These are phyloP conservation scores for Colletotrichum tamarilloi DNA, from an alignment of 2,329 filamentous ascomycete species.

Conservation along the genomic window DNA sequence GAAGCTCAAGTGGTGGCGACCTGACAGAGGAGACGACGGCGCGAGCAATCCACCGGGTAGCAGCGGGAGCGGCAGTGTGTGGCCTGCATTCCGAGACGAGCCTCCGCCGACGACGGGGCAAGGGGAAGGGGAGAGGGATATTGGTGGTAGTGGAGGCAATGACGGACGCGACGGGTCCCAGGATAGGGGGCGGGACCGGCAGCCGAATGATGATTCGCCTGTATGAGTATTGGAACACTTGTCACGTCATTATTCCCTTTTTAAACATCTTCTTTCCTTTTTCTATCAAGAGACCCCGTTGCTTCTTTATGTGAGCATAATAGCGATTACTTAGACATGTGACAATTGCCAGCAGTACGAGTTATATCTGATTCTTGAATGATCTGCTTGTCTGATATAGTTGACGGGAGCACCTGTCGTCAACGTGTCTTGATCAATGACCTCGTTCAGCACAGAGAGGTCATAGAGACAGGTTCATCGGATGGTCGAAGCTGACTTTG, in stretches of 20 bases:
- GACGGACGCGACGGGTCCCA: constrained; percentile 14
- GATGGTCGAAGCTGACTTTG: too few species aligned
- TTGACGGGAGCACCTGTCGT: neutral
- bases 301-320: neutral
- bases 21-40: constrained; percentile 31
- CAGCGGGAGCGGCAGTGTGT: constrained; percentile 25
- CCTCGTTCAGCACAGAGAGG: too few species aligned
- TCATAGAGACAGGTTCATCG: too few species aligned
- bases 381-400: neutral
- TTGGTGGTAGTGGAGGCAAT: constrained; percentile 5
- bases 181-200: constrained; percentile 14
- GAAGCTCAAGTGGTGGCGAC: constrained; percentile 66
- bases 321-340: neutral
- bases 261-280: constrained; percentile 20
- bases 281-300: neutral
- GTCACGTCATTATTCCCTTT: constrained; percentile 32
- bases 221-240: constrained; percentile 43
- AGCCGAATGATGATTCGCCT: constrained; percentile 42
- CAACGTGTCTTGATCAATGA: neutral
- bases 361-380: neutral
- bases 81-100: constrained; percentile 29
- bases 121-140: neutral
- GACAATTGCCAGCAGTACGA: neutral
- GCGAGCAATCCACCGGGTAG: constrained; percentile 33
- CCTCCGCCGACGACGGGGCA: neutral